Conservation (phyloP, 345 rosid species). For the Hibiscus mutabilis region DNA sequence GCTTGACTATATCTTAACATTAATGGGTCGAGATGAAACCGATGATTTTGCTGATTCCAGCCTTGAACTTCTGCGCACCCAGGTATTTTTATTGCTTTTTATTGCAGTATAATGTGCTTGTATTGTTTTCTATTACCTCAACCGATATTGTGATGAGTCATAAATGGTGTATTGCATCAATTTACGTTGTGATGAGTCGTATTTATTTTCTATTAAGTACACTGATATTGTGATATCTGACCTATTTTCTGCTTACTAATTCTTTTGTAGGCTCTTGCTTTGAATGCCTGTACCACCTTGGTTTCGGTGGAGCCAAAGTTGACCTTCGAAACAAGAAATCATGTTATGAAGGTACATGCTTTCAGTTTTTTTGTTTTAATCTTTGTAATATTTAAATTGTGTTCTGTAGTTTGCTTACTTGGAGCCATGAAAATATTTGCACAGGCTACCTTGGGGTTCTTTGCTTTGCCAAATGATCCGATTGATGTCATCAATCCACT, state of each 20-base stretch:
- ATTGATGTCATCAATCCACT: conserved; percentile 77
- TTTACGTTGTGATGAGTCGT: neutral
- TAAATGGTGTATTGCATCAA: neutral
- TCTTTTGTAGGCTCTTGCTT: conserved; percentile 75
- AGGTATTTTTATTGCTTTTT: conserved; percentile 39
- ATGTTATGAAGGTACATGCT: conserved; percentile 69
- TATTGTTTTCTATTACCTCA: neutral
- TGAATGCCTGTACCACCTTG: conserved; percentile 91
- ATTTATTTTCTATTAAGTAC: neutral
- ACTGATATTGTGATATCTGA: neutral
- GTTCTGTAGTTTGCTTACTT: neutral
- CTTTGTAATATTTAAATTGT: neutral
- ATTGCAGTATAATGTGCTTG: neutral
- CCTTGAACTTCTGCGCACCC: conserved; percentile 82
- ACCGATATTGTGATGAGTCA: neutral
- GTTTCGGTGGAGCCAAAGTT: conserved; percentile 97
- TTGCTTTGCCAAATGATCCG: conserved; percentile 88
- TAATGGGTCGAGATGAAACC: conserved; percentile 88
- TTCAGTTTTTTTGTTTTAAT: conserved; percentile 4
- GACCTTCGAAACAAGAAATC: conserved; percentile 85
- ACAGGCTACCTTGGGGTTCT: conserved; percentile 99
- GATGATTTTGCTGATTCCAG: conserved; percentile 79
- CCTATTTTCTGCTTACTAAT: conserved; percentile 5
- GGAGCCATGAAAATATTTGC: conserved; percentile 21
- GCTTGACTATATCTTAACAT: conserved; percentile 84